A percentile compares a stretch with the other conserved stretches of the same genome.
These are phyloP conservation scores for Lipomyces sp. DNA, from an alignment of 805 yeast species.

Conservation along the genomic window DNA sequence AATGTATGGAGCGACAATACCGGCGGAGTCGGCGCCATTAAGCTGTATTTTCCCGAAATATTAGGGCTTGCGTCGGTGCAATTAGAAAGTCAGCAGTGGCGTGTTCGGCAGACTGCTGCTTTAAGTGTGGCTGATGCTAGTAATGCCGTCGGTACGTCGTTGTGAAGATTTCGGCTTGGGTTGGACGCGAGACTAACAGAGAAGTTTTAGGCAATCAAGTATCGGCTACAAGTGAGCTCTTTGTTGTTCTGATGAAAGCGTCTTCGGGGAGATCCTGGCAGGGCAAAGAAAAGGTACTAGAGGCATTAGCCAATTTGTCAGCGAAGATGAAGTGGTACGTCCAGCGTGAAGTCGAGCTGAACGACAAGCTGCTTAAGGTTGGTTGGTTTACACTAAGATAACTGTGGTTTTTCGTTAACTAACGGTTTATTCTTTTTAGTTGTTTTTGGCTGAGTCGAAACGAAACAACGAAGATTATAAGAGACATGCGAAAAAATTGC, in stretches of 20 bases:
- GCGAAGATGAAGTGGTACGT: constrained; percentile 52
- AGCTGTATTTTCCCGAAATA: constrained; percentile 73
- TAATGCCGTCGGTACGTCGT: constrained; percentile 48
- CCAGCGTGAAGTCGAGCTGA: constrained; percentile 43
- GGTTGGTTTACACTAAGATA: constrained; percentile 2
- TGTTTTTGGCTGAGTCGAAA: constrained; percentile 63
- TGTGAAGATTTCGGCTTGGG: neutral
- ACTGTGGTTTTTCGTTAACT: neutral
- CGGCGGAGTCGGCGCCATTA: constrained; percentile 72
- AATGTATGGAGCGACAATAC: constrained; percentile 79
- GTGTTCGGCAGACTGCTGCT: constrained; percentile 72
- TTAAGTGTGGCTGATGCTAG: constrained; percentile 65
- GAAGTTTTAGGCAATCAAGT: constrained; percentile 4
- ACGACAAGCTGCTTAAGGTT: constrained; percentile 39
- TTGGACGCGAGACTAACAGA: neutral
- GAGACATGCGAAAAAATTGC: constrained; percentile 55
- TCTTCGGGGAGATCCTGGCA: constrained; percentile 81
- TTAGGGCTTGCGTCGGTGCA: constrained; percentile 55
- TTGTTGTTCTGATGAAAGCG: constrained; percentile 61
- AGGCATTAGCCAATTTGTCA: constrained; percentile 67
- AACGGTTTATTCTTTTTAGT: constrained; percentile 41
- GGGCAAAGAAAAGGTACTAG: constrained; percentile 79
- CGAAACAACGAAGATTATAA: constrained; percentile 71
- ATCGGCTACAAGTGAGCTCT: constrained; percentile 47
- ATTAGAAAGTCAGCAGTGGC: constrained; percentile 63